phyloP scores from a whole-genome alignment of 805 yeast species.

The Ogataea salicorniae region DNA sequence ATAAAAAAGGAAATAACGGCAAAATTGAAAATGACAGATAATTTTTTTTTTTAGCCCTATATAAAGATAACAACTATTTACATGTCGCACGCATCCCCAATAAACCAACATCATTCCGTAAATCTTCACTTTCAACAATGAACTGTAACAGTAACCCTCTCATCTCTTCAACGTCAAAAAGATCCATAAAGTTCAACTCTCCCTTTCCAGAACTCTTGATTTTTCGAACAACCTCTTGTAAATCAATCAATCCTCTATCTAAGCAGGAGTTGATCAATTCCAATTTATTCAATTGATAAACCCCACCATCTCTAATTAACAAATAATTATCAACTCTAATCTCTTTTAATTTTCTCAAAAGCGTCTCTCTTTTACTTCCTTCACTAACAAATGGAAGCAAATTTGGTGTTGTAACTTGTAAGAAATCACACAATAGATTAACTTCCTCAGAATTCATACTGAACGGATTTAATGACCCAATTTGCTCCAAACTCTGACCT shows the following conservation, averaged over 20 bases:
- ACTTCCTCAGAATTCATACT: slow-evolving; percentile 37
- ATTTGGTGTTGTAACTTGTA: slow-evolving; percentile 37
- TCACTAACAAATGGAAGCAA: slow-evolving; percentile 37
- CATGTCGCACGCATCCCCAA: slow-evolving; percentile 12
- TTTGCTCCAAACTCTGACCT: slow-evolving; percentile 8
- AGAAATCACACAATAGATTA: slow-evolving; percentile 27
- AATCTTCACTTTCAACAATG: slow-evolving; percentile 10
- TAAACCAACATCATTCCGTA: slow-evolving; percentile 15
- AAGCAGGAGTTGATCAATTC: slow-evolving; percentile 52
- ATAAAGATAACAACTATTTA: neutral
- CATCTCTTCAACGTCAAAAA: slow-evolving; percentile 14
- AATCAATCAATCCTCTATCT: slow-evolving; percentile 49
- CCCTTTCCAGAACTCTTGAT: neutral
- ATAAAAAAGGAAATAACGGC: too few species aligned
- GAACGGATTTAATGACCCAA: slow-evolving; percentile 43
- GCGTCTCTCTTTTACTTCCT: slow-evolving; percentile 31
- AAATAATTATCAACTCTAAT: slow-evolving; percentile 50
- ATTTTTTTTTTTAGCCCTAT: too few species aligned
- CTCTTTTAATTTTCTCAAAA: slow-evolving; percentile 37
- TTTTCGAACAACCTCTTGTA: slow-evolving; percentile 16
- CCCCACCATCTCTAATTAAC: slow-evolving; percentile 37
- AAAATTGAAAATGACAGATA: too few species aligned
- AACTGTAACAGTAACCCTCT: slow-evolving; percentile 11
- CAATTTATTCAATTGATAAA: slow-evolving; percentile 40
- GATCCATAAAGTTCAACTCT: slow-evolving; percentile 11